Conservation (phyloP, 768 basidiomycete species). For the Collybia mongolica region DNA sequence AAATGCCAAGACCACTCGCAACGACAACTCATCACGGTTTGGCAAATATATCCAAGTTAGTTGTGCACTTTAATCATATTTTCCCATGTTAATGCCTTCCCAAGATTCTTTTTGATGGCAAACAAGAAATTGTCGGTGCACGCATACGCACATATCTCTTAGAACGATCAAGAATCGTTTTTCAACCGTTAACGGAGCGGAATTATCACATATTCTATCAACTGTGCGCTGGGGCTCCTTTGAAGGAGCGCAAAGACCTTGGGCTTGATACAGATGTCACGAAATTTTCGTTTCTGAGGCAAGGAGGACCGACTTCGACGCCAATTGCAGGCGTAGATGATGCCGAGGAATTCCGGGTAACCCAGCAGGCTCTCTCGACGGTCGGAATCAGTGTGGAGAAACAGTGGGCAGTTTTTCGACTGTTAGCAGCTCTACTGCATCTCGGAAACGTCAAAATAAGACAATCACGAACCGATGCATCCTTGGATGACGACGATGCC, state of each 20-base stretch:
- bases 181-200: slow-evolving; percentile 94
- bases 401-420: slow-evolving; percentile 96
- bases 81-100: slow-evolving; percentile 3
- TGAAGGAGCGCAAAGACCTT: slow-evolving; percentile 93
- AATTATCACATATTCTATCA: slow-evolving; percentile 99
- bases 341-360: slow-evolving; percentile 89
- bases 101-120: slow-evolving; percentile 94
- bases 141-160: slow-evolving; percentile 98
- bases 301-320: slow-evolving; percentile 86
- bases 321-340: slow-evolving; percentile 94
- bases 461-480: slow-evolving; percentile 76
- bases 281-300: slow-evolving; percentile 90
- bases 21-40: slow-evolving; percentile 98
- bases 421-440: slow-evolving; percentile 91
- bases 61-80: slow-evolving; percentile 4
- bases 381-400: slow-evolving; percentile 98
- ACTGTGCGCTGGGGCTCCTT: slow-evolving; percentile 92
- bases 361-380: slow-evolving; percentile 92
- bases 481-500: slow-evolving; percentile 80
- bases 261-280: slow-evolving; percentile 83
- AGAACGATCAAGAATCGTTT: slow-evolving; percentile 96
- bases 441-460: slow-evolving; percentile 97
- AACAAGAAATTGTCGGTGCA: slow-evolving; percentile 96
- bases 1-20: slow-evolving; percentile 98
- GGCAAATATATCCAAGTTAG: slow-evolving; percentile 98